phyloP scores from a whole-genome alignment of 2,329 filamentous ascomycete species.

The Sporothrix luriei region DNA sequence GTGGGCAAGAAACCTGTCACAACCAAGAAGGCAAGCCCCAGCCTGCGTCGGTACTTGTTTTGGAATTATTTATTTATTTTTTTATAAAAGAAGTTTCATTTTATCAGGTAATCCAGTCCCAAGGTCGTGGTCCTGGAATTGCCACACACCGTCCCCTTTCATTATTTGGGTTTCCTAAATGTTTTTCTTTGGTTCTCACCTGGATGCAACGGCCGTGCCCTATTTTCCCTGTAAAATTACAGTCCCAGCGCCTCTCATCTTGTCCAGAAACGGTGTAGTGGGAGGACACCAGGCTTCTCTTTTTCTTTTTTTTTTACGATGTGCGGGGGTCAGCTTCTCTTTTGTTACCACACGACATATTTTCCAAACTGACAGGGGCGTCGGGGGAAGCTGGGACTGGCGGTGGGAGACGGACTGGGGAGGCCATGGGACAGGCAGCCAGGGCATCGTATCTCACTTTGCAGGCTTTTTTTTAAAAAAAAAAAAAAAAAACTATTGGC shows the following conservation, averaged over 20 bases:
- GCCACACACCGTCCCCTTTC: constrained; percentile 7
- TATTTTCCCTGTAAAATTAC: neutral
- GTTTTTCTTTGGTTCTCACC: neutral
- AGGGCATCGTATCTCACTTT: too few relatives aligned
- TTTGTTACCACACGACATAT: neutral
- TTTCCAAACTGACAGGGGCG: neutral
- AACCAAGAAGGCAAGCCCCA: neutral
- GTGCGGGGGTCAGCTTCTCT: constrained; percentile 17
- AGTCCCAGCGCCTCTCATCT: neutral
- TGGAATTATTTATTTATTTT: neutral
- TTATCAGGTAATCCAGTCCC: constrained; percentile 10
- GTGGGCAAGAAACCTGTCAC: too few relatives aligned
- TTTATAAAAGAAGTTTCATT: neutral
- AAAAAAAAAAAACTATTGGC: too few relatives aligned
- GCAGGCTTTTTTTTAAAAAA: neutral
- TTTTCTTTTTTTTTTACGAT: neutral
- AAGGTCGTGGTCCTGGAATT: constrained; percentile 28
- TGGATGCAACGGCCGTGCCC: neutral
- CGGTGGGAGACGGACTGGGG: neutral
- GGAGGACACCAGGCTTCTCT: neutral
- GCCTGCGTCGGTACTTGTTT: neutral
- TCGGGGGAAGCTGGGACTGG: neutral
- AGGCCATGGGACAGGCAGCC: neutral
- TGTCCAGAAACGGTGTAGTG: constrained; percentile 20
- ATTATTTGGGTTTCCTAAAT: constrained; percentile 17